These are phyloP conservation scores for Globisporangium ultimum DNA, from an alignment of 352 stramenopile species.

Conservation along the genomic window DNA sequence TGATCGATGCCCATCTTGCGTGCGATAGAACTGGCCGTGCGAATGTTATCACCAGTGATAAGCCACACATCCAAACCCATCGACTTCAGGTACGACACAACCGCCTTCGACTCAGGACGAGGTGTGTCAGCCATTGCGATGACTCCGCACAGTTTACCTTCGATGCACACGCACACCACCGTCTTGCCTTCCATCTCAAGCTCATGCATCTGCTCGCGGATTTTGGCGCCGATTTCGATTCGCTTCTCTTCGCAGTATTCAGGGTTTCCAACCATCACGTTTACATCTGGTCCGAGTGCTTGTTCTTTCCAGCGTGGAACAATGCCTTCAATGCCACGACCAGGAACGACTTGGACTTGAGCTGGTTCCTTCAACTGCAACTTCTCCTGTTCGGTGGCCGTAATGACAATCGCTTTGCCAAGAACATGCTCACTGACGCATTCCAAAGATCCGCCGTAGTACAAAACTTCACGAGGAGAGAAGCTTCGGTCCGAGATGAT, in stretches of 20 bases:
- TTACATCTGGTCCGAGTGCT: slow-evolving; percentile 15
- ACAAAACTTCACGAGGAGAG: slow-evolving; percentile 68
- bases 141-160: slow-evolving; percentile 65
- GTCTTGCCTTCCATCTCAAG: slow-evolving; percentile 85
- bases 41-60: slow-evolving; percentile 92
- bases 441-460: slow-evolving; percentile 77
- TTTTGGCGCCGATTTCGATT: slow-evolving; percentile 56
- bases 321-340: slow-evolving; percentile 72
- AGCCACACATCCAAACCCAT: slow-evolving; percentile 86
- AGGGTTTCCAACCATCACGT: slow-evolving; percentile 72
- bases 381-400: slow-evolving; percentile 74
- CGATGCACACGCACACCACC: slow-evolving; percentile 73
- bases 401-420: slow-evolving; percentile 78
- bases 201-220: slow-evolving; percentile 75
- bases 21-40: slow-evolving; percentile 88
- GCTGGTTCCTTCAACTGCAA: slow-evolving; percentile 65
- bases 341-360: slow-evolving; percentile 71
- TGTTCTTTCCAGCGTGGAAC: slow-evolving; percentile 32
- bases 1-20: slow-evolving; percentile 87
- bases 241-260: slow-evolving; percentile 80
- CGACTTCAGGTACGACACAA: slow-evolving; percentile 72
- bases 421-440: slow-evolving; percentile 85
- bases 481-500: slow-evolving; percentile 61
- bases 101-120: slow-evolving; percentile 63
- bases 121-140: slow-evolving; percentile 77